These are phyloP conservation scores for Pseudogymnoascus sp. DNA, from an alignment of 2,329 filamentous ascomycete species.

Conservation along the genomic window DNA sequence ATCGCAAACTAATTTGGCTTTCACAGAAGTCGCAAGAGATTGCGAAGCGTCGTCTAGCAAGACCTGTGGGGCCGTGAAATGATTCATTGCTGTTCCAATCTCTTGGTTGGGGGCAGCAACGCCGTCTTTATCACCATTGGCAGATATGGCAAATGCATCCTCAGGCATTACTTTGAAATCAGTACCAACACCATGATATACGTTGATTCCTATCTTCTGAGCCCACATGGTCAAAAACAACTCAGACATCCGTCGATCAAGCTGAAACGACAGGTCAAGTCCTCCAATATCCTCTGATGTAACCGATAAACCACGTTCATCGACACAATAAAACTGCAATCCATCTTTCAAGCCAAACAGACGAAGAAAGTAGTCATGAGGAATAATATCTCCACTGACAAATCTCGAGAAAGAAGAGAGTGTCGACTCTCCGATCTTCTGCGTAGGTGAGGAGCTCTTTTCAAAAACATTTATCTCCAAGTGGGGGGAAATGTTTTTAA, in stretches of 20 bases:
- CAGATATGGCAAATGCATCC: not conserved
- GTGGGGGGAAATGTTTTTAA: not conserved
- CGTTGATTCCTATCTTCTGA: conserved; percentile 22
- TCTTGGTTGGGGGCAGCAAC: not conserved
- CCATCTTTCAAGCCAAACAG: conserved; percentile 26
- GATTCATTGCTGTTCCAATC: not conserved
- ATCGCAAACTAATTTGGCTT: not conserved
- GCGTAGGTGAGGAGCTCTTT: conserved; percentile 18
- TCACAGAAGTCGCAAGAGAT: not conserved
- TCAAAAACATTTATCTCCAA: not conserved
- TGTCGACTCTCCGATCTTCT: conserved; percentile 26
- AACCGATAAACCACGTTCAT: not conserved
- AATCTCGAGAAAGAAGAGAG: conserved; percentile 18
- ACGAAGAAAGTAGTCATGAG: conserved; percentile 17
- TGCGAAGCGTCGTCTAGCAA: not conserved
- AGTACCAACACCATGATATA: conserved; percentile 22
- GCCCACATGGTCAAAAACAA: conserved; percentile 24
- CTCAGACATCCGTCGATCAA: conserved; percentile 26
- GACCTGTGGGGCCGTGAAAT: not conserved
- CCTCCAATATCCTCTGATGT: conserved; percentile 11
- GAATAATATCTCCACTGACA: conserved; percentile 19
- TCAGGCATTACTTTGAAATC: conserved; percentile 15
- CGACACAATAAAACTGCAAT: conserved; percentile 23
- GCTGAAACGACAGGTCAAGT: conserved; percentile 19
- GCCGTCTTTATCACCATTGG: not conserved